Base-by-base conservation (phyloP, 1,139 yeast species). In the Wickerhamiella infanticola region DNA sequence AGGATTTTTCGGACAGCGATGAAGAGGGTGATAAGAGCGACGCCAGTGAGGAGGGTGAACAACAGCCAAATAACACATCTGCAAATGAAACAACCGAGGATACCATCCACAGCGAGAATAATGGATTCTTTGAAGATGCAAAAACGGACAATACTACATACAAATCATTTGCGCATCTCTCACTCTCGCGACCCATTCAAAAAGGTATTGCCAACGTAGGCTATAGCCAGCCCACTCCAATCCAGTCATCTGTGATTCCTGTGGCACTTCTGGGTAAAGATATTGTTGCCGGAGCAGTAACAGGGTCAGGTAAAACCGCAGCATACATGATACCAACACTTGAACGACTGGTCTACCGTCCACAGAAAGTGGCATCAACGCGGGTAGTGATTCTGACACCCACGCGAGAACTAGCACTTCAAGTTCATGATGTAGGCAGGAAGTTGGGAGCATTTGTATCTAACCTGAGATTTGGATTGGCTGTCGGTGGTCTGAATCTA, bases 251-350 rank as follows among this genome's bases (percentile, higher is more conserved):
- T 1, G 77, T 94, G 11, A 86, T 90, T 52, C 98, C 99, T 7
- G 79, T 88, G 47, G 95, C 96, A 0, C 70, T 90, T 40, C 65
- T 83, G 53, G 98, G 98, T 55, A 88, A 84, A 59, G 95, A 85
- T 63, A 77, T 90, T 46, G 95, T 90, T 55, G 99, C 98, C n/a
- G 97, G 97, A 68, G 98, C 98, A 36, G 95, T 84, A 27, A 90
- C 99, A 3, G 99, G 99, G 68, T 86, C 97, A 35, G 99, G 99
- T 75, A 90, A 90, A 63, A 93, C 99, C 23, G 98, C 97, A 4
- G 98, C 98, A 2, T 90, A 85, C 60, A 79, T 90, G 80, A 82
- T 90, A 48, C 99, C 98, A 18, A 84, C 90, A 38, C 76, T 93
- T 50, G 98, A 93, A 66, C 78, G 98, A 68, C 69, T 90, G 42